Conservation (phyloP, 805 yeast genomes). For the Sungouiozyma intestinalis region DNA sequence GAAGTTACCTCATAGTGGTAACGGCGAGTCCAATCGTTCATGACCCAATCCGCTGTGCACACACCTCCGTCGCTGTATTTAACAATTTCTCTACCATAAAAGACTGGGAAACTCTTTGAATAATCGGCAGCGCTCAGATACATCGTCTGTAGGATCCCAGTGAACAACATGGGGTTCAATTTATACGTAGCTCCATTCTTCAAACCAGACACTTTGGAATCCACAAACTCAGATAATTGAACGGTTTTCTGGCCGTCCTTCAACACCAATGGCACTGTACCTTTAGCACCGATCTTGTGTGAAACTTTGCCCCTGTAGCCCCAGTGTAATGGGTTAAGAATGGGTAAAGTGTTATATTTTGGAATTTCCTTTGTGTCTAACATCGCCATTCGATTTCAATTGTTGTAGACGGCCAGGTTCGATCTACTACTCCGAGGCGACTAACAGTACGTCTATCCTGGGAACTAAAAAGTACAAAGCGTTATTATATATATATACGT, state of each 20-base stretch:
- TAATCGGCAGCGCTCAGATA: conserved; percentile 49
- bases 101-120: conserved; percentile 42
- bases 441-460: no score
- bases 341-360: conserved; percentile 9
- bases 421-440: no score
- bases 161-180: conserved; percentile 53
- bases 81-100: conserved; percentile 65
- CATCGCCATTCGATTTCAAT: neutral
- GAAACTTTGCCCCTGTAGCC: conserved; percentile 27
- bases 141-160: conserved; percentile 72
- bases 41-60: conserved; percentile 64
- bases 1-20: conserved; percentile 11
- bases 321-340: conserved; percentile 26
- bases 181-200: conserved; percentile 39
- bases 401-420: no score
- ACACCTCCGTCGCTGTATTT: conserved; percentile 56
- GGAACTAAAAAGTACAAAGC: no score
- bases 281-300: conserved; percentile 17
- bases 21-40: conserved; percentile 18
- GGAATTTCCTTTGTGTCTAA: neutral
- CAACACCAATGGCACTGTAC: conserved; percentile 15
- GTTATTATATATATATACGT: no score
- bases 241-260: conserved; percentile 10
- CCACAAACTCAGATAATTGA: conserved; percentile 16
- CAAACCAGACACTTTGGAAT: conserved; percentile 35